Percentiles rank a stretch among this genome's conserved stretches.
Conservation (phyloP, 352 stramenopile genomes). For the Globisporangium acanthophoron region DNA sequence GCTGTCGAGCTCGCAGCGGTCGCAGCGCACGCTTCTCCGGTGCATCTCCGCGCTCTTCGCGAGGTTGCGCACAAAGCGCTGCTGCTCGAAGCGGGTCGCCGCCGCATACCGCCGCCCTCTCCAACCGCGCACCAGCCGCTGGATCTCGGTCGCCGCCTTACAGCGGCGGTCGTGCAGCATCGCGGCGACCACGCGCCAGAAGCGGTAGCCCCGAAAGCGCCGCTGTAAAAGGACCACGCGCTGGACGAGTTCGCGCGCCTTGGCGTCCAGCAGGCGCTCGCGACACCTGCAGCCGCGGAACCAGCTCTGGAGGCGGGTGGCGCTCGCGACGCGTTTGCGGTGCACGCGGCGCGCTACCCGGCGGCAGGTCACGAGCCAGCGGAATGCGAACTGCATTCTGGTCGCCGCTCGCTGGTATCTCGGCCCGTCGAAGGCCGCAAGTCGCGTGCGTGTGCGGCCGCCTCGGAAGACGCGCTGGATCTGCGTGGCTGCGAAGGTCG, state of each 20-base stretch:
- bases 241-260: conserved; percentile 23
- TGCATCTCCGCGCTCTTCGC: conserved; percentile 18
- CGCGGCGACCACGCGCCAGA: conserved; percentile 38
- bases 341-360: conserved; percentile 19
- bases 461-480: conserved; percentile 53
- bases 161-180: conserved; percentile 25
- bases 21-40: conserved; percentile 16
- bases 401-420: conserved; percentile 26
- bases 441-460: conserved; percentile 19
- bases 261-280: conserved; percentile 17
- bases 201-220: conserved; percentile 30
- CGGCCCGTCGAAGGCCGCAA: conserved; percentile 35
- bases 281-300: conserved; percentile 30
- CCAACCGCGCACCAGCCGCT: conserved; percentile 35
- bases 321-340: conserved; percentile 17
- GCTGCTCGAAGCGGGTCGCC: conserved; percentile 32
- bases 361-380: conserved; percentile 16
- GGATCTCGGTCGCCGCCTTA: conserved; percentile 24
- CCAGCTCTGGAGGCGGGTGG: conserved; percentile 37
- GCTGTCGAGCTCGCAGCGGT: conserved; percentile 18
- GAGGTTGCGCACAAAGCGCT: conserved; percentile 26
- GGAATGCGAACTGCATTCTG: conserved; percentile 33
- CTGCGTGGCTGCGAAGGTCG: conserved; percentile 48
- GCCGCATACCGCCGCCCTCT: conserved; percentile 21
- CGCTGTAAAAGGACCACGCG: conserved; percentile 37